Base-by-base conservation (phyloP, 1,284 basidiomycete species). In the Cutaneotrichosporon daszewskae region DNA sequence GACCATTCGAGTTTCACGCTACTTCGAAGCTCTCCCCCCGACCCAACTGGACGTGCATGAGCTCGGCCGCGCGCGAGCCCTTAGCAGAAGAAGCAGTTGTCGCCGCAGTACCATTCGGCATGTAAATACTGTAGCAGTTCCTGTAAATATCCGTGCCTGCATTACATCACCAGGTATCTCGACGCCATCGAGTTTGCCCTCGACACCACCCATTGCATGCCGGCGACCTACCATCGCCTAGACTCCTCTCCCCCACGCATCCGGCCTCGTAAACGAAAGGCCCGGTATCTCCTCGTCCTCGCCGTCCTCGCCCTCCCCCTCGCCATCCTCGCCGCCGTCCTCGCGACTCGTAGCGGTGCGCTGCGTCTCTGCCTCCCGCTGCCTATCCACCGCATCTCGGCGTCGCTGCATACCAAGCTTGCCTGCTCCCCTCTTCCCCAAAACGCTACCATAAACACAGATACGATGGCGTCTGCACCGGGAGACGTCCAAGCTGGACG, bases 321-420 rank as follows among this genome's bases (percentile, higher is more conserved):
- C n/a, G n/a, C n/a, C n/a, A n/a, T 47, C 23, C 14, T 51, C 29
- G 19, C 43, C 26, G 16, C 27, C 35, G 34, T 47, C 32, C 16
- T 35, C 43, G 12, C 26, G 24, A 17, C 35, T 17, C 32, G n/a
- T n/a, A 37, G 37, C 19, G 18, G 45, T 54, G 59, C 49, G 47
- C 62, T 63, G 63, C 56, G 62, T 25, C 45, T 58, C 28, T 67
- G 63, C 47, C 43, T 63, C 2, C 66, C 66, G 0, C 51, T 69
- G 32, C 56, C 54, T 4, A 49, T 66, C 8, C 20, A 43, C 8
- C 45, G 55, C 17, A 29, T 68, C 41, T 62, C 59, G 2, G 17
- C 44, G 2, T 25, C 49, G 3, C 61, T 58, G 1, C 61, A 64
- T 47, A 29, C 46, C 14, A 38, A 32, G 5, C 26, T 63, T n/a